Conservation (phyloP, 176 grass and related monocot species). For the Avena eriantha region DNA sequence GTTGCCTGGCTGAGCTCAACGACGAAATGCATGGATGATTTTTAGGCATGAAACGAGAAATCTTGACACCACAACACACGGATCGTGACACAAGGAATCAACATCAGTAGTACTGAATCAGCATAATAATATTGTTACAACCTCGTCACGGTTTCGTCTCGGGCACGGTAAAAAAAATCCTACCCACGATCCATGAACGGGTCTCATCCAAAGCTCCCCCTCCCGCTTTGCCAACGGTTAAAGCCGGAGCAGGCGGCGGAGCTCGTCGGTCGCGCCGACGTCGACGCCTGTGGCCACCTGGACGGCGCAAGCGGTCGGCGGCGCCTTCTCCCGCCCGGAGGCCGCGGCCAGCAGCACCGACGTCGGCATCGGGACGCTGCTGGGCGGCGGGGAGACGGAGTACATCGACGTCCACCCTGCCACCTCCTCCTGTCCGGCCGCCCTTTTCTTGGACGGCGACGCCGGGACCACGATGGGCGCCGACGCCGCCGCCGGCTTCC, state of each 20-base stretch:
- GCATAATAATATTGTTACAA: slow-evolving; percentile 1
- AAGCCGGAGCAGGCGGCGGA: slow-evolving; percentile 70
- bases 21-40: too few species aligned
- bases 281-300: slow-evolving; percentile 47
- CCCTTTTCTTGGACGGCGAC: slow-evolving; percentile 28
- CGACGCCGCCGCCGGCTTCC: slow-evolving; percentile 34
- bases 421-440: not conserved
- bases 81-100: not conserved
- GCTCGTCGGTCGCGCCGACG: slow-evolving; percentile 71
- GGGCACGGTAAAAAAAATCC: slow-evolving; percentile 43
- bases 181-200: slow-evolving; percentile 26
- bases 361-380: slow-evolving; percentile 84
- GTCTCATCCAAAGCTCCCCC: not conserved
- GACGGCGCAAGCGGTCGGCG: slow-evolving; percentile 45
- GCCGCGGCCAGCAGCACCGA: slow-evolving; percentile 46
- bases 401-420: slow-evolving; percentile 53
- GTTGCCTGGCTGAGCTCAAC: too few species aligned
- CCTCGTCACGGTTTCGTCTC: slow-evolving; percentile 1
- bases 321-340: slow-evolving; percentile 36
- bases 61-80: not conserved
- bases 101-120: not conserved
- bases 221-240: slow-evolving; percentile 36
- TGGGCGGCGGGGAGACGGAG: slow-evolving; percentile 78
- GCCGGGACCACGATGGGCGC: slow-evolving; percentile 41
- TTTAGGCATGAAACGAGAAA: too few species aligned